phyloP scores from a whole-genome alignment of 1,284 basidiomycete species.

The Veloporphyrellus conicus region DNA sequence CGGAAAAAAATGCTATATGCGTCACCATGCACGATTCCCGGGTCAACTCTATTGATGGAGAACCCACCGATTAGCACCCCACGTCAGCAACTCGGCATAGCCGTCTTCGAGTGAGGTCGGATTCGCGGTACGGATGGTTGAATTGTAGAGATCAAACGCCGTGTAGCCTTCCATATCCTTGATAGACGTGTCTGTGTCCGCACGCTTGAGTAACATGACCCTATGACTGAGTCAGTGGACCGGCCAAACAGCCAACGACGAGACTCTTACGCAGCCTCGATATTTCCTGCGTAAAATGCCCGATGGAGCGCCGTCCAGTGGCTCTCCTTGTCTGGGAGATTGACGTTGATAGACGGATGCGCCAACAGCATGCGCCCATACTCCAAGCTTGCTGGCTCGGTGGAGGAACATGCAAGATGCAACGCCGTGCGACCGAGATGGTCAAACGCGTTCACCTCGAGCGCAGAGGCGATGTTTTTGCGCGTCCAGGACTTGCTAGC shows the following conservation, averaged over 20 bases:
- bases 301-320: conserved; percentile 92
- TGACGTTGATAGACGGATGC: conserved; percentile 77
- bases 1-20: no score
- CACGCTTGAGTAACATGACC: conserved; percentile 68
- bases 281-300: conserved; percentile 84
- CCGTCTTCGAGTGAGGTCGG: conserved; percentile 44
- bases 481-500: conserved; percentile 66
- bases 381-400: conserved; percentile 62
- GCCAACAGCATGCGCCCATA: conserved; percentile 80
- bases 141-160: conserved; percentile 92
- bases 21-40: no score
- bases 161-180: conserved; percentile 92
- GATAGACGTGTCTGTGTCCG: conserved; percentile 70
- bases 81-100: conserved; percentile 73
- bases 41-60: neutral
- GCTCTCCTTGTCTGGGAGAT: conserved; percentile 78
- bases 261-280: conserved; percentile 60
- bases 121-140: conserved; percentile 73
- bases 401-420: conserved; percentile 73
- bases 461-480: conserved; percentile 39
- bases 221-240: conserved; percentile 34
- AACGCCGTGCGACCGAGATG: conserved; percentile 74
- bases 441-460: conserved; percentile 74
- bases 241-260: neutral
- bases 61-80: conserved; percentile 82